phyloP scores from a whole-genome alignment of 495 filamentous ascomycete genomes.

The Pyrenula massariospora region DNA sequence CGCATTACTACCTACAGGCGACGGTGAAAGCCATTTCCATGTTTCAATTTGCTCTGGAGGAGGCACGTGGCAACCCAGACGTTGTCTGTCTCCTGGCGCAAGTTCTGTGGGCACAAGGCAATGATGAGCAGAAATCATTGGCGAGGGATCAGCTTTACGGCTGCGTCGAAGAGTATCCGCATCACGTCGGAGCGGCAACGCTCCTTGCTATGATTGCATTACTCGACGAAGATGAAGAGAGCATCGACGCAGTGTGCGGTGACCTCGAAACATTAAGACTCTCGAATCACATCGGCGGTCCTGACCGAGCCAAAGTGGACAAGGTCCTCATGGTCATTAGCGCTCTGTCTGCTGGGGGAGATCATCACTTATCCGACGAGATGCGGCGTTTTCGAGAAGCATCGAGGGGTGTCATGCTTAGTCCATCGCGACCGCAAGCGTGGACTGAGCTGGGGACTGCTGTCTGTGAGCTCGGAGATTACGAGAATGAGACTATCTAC shows the following conservation, averaged over 20 bases:
- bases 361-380: slow-evolving; percentile 21
- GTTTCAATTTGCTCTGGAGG: slow-evolving; percentile 72
- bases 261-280: slow-evolving; percentile 64
- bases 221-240: slow-evolving; percentile 66
- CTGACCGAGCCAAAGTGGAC: slow-evolving; percentile 39
- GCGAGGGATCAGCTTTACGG: slow-evolving; percentile 74
- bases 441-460: slow-evolving; percentile 62
- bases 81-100: slow-evolving; percentile 81
- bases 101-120: slow-evolving; percentile 84
- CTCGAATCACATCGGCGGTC: slow-evolving; percentile 36
- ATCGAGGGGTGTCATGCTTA: slow-evolving; percentile 61
- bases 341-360: slow-evolving; percentile 22
- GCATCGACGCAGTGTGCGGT: slow-evolving; percentile 64
- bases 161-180: slow-evolving; percentile 55
- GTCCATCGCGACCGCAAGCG: slow-evolving; percentile 60
- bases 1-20: slow-evolving; percentile 55
- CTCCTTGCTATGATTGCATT: slow-evolving; percentile 75
- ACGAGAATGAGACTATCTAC: slow-evolving; percentile 16
- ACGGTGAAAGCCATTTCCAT: slow-evolving; percentile 58
- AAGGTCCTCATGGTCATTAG: slow-evolving; percentile 47
- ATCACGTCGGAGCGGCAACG: slow-evolving; percentile 65
- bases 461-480: slow-evolving; percentile 22
- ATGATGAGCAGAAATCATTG: slow-evolving; percentile 56
- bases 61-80: slow-evolving; percentile 68
- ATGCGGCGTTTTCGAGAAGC: slow-evolving; percentile 40